phyloP scores from a whole-genome alignment of 2,329 filamentous ascomycete species.

The Davidsoniella eucalypti region DNA sequence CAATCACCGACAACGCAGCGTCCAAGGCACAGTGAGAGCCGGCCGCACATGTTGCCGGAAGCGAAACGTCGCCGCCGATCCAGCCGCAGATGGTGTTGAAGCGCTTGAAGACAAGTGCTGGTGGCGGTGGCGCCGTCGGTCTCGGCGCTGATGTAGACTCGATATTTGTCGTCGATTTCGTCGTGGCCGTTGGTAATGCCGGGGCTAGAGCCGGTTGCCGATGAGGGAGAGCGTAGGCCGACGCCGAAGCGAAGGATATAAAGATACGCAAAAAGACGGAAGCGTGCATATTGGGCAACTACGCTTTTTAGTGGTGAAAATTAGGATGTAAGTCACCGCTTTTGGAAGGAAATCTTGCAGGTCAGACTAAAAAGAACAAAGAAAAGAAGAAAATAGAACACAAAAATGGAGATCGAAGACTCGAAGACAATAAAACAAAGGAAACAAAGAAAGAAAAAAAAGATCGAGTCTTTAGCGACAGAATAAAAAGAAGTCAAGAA shows the following conservation, averaged over 20 bases:
- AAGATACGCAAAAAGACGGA: conserved; percentile 22
- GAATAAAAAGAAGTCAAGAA: not conserved
- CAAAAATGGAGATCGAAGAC: not conserved
- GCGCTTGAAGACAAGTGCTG: conserved; percentile 69
- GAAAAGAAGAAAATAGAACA: not conserved
- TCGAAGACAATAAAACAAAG: not conserved
- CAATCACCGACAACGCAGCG: conserved; percentile 30
- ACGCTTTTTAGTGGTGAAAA: not conserved
- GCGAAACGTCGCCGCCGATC: conserved; percentile 32
- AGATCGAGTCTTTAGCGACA: not conserved
- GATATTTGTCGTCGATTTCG: conserved; percentile 13
- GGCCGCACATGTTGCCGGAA: conserved; percentile 39
- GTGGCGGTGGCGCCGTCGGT: conserved; percentile 10
- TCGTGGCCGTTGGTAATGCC: conserved; percentile 14
- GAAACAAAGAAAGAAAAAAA: not conserved
- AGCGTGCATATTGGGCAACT: conserved; percentile 18
- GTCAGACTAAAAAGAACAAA: not conserved
- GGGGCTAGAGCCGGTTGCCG: conserved; percentile 20
- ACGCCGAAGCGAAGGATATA: conserved; percentile 19
- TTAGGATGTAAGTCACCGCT: not conserved
- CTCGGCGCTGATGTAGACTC: conserved; percentile 15
- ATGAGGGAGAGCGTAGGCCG: conserved; percentile 24
- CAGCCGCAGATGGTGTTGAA: conserved; percentile 52
- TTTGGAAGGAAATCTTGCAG: not conserved
- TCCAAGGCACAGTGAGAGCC: conserved; percentile 44